Evolutionary conservation across 2,329 filamentous ascomycete species (phyloP).

Genomic region (Oidium heveae): DNA sequence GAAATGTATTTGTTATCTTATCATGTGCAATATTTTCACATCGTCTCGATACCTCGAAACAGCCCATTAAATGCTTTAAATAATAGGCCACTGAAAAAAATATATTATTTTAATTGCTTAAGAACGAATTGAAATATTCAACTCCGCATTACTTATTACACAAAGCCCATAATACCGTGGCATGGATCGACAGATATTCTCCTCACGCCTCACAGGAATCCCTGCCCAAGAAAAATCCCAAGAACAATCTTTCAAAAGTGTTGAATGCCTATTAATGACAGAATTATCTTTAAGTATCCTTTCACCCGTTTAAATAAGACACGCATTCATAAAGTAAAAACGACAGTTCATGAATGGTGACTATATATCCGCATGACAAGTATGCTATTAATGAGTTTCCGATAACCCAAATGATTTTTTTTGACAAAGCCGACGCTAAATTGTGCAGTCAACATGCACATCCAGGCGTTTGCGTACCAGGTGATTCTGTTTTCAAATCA

Average conservation of each 20-base stretch:
- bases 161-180: constrained; percentile 12
- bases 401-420: constrained; percentile 3
- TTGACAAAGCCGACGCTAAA: constrained; percentile 4
- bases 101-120: neutral
- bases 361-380: neutral
- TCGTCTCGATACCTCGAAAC: too few relatives aligned
- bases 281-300: constrained; percentile 6
- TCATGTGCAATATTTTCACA: too few relatives aligned
- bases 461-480: constrained; percentile 30
- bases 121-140: neutral
- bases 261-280: constrained; percentile 13
- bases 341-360: neutral
- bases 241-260: constrained; percentile 10
- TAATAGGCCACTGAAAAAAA: too few relatives aligned
- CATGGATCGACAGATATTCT: constrained; percentile 10
- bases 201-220: constrained; percentile 12
- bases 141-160: neutral
- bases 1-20: too few relatives aligned
- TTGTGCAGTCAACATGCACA: constrained; percentile 32
- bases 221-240: constrained; percentile 7
- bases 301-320: constrained; percentile 5
- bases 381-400: neutral
- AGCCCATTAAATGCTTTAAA: too few relatives aligned
- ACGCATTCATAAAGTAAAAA: constrained; percentile 2
- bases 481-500: constrained; percentile 30